phyloP scores from a whole-genome alignment of 495 filamentous ascomycete species.

The Podospora fimiseda region DNA sequence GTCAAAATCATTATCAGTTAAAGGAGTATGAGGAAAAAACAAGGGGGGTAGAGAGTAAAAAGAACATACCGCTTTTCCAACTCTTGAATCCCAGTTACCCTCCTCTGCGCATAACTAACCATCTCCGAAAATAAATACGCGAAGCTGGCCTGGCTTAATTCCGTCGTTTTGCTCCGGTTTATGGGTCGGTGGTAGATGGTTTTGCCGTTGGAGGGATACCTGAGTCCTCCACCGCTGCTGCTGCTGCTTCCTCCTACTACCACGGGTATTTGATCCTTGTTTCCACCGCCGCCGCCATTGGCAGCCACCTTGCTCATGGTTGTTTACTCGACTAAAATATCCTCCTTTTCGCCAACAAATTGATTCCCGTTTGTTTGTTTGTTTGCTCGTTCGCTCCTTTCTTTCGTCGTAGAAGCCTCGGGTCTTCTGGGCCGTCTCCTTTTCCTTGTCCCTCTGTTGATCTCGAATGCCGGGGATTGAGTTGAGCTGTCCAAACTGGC shows the following conservation, averaged over 20 bases:
- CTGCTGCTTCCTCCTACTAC: constrained; percentile 2
- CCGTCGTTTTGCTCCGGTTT: constrained; percentile 76
- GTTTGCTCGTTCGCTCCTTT: no score
- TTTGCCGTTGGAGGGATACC: constrained; percentile 90
- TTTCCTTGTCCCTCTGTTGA: no score
- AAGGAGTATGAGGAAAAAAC: neutral
- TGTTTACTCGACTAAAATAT: no score
- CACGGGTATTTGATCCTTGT: no score
- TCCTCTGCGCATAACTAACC: constrained; percentile 88
- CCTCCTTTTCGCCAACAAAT: no score
- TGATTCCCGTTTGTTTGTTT: no score
- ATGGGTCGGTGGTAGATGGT: constrained; percentile 96
- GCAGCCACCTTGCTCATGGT: neutral
- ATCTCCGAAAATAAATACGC: constrained; percentile 96
- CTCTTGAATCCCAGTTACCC: constrained; percentile 87
- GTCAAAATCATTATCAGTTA: neutral
- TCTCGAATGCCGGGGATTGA: no score
- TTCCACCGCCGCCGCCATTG: neutral
- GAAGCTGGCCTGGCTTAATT: constrained; percentile 87
- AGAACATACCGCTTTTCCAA: constrained; percentile 74
- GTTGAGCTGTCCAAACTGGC: no score
- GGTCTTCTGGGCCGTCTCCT: no score
- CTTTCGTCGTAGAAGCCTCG: no score
- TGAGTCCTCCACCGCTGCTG: constrained; percentile 51
- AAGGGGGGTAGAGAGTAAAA: neutral